phyloP scores from a whole-genome alignment of 1,284 basidiomycete species.

The Malassezia obtusa region DNA sequence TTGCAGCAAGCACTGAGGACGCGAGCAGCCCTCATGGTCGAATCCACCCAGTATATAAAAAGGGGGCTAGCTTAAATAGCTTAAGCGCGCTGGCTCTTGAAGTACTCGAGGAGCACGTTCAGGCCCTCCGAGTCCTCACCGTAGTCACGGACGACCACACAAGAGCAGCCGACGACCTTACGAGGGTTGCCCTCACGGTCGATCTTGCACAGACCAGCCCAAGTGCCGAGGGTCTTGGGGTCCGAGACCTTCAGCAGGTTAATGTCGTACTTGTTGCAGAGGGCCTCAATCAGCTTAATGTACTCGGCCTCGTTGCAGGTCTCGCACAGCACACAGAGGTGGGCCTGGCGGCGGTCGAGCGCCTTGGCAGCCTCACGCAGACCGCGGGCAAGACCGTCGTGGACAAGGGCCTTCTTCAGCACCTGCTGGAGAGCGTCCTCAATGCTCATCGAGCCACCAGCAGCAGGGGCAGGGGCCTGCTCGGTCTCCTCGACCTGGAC shows the following conservation, averaged over 20 bases:
- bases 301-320: conserved; percentile 98
- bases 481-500: conserved; percentile 62
- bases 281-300: conserved; percentile 98
- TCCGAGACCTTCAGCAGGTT: conserved; percentile 96
- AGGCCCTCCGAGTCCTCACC: conserved; percentile 90
- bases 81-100: conserved; percentile 64
- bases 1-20: no score
- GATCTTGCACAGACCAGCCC: conserved; percentile 92
- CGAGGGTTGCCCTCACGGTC: conserved; percentile 97
- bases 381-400: conserved; percentile 96
- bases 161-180: conserved; percentile 64
- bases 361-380: conserved; percentile 96
- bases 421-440: conserved; percentile 96
- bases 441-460: conserved; percentile 81
- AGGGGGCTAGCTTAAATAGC: no score
- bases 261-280: conserved; percentile 98
- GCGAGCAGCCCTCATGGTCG: no score
- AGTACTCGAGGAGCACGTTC: conserved; percentile 91
- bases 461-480: conserved; percentile 56
- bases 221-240: conserved; percentile 85
- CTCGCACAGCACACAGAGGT: conserved; percentile 97
- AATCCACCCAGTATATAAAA: no score
- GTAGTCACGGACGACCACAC: conserved; percentile 97
- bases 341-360: conserved; percentile 95
- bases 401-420: conserved; percentile 87